A percentile compares a stretch with the other conserved stretches of the same genome.
phyloP scores from a whole-genome alignment of 1,284 basidiomycete species.

The Gymnopus androsaceus region DNA sequence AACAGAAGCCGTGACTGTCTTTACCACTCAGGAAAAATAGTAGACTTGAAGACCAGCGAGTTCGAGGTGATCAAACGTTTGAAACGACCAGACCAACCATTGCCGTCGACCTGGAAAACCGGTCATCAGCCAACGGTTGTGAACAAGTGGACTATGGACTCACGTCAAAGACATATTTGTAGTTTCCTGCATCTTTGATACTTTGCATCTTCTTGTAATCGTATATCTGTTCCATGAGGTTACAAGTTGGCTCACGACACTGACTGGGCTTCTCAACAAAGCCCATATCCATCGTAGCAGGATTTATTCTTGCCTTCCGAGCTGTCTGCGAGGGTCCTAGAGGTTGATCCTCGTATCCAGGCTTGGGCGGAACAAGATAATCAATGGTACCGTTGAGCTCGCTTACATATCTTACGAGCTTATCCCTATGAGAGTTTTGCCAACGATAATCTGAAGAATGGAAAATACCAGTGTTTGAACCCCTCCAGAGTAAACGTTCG shows the following conservation, averaged over 20 bases:
- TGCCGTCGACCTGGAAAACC: conserved; percentile 56
- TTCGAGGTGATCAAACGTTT: conserved; percentile 66
- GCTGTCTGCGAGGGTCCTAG: conserved; percentile 46
- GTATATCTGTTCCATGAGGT: conserved; percentile 43
- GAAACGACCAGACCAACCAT: conserved; percentile 72
- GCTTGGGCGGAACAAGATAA: conserved; percentile 24
- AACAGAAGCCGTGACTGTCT: neutral
- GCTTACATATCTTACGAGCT: conserved; percentile 39
- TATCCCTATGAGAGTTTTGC: conserved; percentile 49
- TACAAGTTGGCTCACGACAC: conserved; percentile 46
- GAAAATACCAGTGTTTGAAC: conserved; percentile 64
- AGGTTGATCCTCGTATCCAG: conserved; percentile 21
- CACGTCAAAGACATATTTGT: conserved; percentile 71
- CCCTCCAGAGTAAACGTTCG: conserved; percentile 62
- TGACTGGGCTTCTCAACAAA: conserved; percentile 53
- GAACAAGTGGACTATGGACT: conserved; percentile 25
- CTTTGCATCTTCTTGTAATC: conserved; percentile 48
- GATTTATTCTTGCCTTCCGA: conserved; percentile 43
- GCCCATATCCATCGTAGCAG: conserved; percentile 57
- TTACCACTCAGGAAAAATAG: conserved; percentile 72
- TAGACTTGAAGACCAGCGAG: conserved; percentile 65
- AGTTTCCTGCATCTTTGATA: conserved; percentile 49
- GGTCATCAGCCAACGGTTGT: neutral
- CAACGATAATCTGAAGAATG: conserved; percentile 46
- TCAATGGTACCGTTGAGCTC: conserved; percentile 33